Evolutionary conservation across 441 rosid species (phyloP), one percentile per base, ranked within the genome.

Genomic region (Mallotus japonicus): DNA sequence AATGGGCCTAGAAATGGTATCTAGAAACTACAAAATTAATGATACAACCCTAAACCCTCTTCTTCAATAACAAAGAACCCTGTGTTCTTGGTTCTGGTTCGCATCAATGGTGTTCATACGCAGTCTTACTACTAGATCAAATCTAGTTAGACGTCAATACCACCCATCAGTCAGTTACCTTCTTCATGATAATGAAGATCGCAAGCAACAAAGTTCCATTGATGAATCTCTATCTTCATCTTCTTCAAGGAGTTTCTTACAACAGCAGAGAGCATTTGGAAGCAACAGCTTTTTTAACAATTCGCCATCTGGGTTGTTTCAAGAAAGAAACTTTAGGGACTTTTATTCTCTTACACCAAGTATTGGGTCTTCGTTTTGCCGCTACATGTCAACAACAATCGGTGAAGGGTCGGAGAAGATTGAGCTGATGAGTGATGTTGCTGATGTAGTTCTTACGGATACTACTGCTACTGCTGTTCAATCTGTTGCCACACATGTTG

Each of bases 341-440:
- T 77, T 73, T 57, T 64, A 79, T 12, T 73, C 79, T 70, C 73
- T 80, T 59, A 61, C 71, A 44, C 83, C 89, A 0, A 66, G 85
- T 34, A 61, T 75, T 44, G 91, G 84, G 49, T 69, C 83, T 44
- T 81, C 88, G 6, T 86, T 85, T 76, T 69, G 70, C 50, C 91
- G 94, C 55, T 79, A 87, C 69, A 88, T 92, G 91, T 92, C 95
- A 1, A 84, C 89, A 10, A 60, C 81, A 0, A 79, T 71, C 69
- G 88, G 87, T 69, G 88, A 69, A 9, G 91, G 87, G 12, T 56
- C 97, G 0, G 90, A 86, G 8, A 85, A 88, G 60, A 82, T 89
- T 28, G 92, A 84, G 76, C 62, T 81, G 56, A 79, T 90, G 22
- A 75, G 80, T 3, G 90, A 87, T 40, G 85, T 87, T 53, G 87